Conservation (phyloP, 164 flowering plant genomes). For the Magnolia changhungtana region DNA sequence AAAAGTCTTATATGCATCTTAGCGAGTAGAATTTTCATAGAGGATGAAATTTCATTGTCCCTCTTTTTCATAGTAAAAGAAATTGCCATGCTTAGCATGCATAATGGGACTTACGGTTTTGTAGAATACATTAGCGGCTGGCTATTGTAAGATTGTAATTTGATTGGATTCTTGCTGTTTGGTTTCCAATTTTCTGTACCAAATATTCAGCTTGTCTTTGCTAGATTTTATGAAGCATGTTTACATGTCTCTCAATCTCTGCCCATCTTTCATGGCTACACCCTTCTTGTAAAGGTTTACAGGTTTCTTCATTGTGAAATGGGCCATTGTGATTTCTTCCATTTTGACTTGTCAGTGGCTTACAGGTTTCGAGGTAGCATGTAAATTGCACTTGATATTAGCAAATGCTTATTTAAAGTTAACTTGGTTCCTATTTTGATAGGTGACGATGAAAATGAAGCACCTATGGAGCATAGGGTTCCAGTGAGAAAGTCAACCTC, state of each 20-base stretch:
- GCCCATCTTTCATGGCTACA: too few species aligned
- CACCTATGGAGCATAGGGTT: constrained; percentile 20
- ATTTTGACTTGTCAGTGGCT: too few species aligned
- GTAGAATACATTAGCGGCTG: neutral
- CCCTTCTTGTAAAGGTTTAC: too few species aligned
- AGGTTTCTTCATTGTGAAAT: too few species aligned
- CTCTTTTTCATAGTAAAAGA: neutral
- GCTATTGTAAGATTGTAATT: neutral
- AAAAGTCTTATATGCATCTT: neutral
- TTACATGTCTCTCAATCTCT: too few species aligned
- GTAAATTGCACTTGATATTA: too few species aligned
- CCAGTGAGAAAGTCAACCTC: constrained; percentile 33
- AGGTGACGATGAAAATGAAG: constrained; percentile 27
- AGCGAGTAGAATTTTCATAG: neutral
- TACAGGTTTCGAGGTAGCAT: too few species aligned
- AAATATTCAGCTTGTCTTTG: too few species aligned
- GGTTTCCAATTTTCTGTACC: neutral
- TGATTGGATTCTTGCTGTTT: neutral
- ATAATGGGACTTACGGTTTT: neutral
- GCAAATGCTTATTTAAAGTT: neutral
- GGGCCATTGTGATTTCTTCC: too few species aligned
- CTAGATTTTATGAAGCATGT: too few species aligned
- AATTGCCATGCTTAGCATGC: neutral
- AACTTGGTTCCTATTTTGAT: constrained; percentile 11
- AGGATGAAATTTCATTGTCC: neutral